These are phyloP conservation scores for Cryphonectria parasitica DNA, from an alignment of 2,329 filamentous ascomycete genomes.

Conservation along the genomic window DNA sequence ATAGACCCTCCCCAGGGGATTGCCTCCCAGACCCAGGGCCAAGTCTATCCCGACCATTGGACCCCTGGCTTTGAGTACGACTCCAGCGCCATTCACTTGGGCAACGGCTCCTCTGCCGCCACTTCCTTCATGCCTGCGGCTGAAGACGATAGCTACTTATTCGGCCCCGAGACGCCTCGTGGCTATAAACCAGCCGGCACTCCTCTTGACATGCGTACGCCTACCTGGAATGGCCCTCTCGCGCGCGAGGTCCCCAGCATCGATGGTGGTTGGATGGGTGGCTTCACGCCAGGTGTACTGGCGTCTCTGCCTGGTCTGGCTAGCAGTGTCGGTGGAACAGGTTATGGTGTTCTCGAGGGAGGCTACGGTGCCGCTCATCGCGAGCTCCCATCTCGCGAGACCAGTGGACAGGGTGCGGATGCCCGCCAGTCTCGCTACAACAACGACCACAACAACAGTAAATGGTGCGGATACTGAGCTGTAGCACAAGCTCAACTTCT, in stretches of 20 bases:
- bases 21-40: not conserved
- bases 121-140: not conserved
- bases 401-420: not conserved
- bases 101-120: not conserved
- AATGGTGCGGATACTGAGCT: not conserved
- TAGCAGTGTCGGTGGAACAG: conserved; percentile 9
- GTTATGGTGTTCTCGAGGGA: conserved; percentile 3
- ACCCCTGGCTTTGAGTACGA: not conserved
- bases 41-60: not conserved
- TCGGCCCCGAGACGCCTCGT: not conserved
- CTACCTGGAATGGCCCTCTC: not conserved
- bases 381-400: not conserved
- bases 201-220: not conserved
- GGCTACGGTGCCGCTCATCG: conserved; percentile 8
- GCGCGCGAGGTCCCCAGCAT: not conserved
- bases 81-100: not conserved
- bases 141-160: not conserved
- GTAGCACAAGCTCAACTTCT: not conserved
- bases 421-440: not conserved
- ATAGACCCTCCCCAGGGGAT: not conserved
- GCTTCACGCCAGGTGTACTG: not conserved
- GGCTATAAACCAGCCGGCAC: not conserved
- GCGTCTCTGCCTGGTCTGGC: not conserved
- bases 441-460: not conserved
- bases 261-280: not conserved